Conservation (phyloP, 768 basidiomycete genomes). For the Lactarius hengduanensis region DNA sequence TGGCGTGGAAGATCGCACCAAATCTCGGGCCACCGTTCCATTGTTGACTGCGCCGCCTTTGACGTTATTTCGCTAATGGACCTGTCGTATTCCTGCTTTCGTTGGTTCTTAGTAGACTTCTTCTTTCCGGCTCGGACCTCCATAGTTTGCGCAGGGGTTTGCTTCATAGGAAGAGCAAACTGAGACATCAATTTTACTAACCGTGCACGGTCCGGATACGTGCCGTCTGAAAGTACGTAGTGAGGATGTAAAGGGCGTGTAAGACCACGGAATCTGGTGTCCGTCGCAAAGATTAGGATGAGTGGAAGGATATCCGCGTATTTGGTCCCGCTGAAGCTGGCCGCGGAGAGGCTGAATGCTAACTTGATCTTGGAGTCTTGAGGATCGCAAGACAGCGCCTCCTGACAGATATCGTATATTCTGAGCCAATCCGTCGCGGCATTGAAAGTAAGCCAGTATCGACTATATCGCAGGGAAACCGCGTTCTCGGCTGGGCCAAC, state of each 20-base stretch:
- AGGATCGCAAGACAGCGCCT: neutral
- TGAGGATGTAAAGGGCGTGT: neutral
- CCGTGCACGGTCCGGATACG: neutral
- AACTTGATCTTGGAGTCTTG: neutral
- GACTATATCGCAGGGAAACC: conserved; percentile 8
- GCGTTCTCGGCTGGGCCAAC: neutral
- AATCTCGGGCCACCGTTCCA: neutral
- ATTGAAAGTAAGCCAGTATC: conserved; percentile 16
- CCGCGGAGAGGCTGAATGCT: conserved; percentile 5
- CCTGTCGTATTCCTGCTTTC: neutral
- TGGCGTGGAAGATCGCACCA: neutral
- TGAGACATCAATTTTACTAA: neutral
- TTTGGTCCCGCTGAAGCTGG: neutral
- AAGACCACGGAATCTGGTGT: neutral
- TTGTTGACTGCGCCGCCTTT: neutral
- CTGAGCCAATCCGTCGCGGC: neutral
- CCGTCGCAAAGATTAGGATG: neutral
- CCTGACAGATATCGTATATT: neutral
- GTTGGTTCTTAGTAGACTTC: neutral
- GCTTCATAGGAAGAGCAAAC: neutral
- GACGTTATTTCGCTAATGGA: neutral
- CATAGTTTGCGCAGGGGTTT: neutral
- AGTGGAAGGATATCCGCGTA: neutral
- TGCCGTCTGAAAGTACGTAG: neutral
- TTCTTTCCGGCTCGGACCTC: neutral